Evolutionary conservation across 495 filamentous ascomycete species (phyloP).

Genomic region (Umbilicaria muhlenbergii): DNA sequence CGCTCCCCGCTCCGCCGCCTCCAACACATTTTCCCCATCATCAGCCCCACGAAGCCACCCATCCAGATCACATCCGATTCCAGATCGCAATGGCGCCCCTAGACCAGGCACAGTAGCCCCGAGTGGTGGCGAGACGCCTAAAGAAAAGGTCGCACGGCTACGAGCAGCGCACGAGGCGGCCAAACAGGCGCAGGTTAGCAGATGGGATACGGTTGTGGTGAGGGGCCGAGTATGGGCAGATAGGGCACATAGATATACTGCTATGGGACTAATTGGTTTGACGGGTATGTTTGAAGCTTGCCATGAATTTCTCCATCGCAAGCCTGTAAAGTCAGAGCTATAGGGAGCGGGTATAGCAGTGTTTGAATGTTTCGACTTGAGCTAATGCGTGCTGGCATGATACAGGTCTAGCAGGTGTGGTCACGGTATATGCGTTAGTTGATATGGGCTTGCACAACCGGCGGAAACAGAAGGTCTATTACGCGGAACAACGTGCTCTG

Average conservation of each 20-base stretch:
- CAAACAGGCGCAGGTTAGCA: constrained; percentile 44
- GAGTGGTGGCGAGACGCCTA: constrained; percentile 53
- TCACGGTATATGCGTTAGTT: constrained; percentile 64
- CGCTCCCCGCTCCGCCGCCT: constrained; percentile 14
- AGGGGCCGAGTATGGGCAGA: constrained; percentile 63
- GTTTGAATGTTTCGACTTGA: too few relatives aligned
- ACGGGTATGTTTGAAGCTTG: constrained; percentile 43
- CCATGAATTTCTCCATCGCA: too few relatives aligned
- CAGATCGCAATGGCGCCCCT: constrained; percentile 2
- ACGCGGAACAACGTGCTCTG: constrained; percentile 43
- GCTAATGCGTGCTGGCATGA: too few relatives aligned
- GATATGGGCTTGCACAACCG: constrained; percentile 87
- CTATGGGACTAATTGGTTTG: constrained; percentile 57
- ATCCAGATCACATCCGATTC: neutral
- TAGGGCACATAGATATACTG: constrained; percentile 62
- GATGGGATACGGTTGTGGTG: constrained; percentile 54
- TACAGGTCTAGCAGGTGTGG: constrained; percentile 51
- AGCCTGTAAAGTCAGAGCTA: too few relatives aligned
- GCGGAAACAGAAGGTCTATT: constrained; percentile 48
- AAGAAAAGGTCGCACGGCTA: constrained; percentile 76
- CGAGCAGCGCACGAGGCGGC: constrained; percentile 63
- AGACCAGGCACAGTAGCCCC: neutral
- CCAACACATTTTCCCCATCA: constrained; percentile 17
- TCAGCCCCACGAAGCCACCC: constrained; percentile 9
- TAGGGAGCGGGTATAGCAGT: too few relatives aligned